Evolutionary conservation across 179 eudicot species (phyloP).

Genomic region (Pouteria campechiana): DNA sequence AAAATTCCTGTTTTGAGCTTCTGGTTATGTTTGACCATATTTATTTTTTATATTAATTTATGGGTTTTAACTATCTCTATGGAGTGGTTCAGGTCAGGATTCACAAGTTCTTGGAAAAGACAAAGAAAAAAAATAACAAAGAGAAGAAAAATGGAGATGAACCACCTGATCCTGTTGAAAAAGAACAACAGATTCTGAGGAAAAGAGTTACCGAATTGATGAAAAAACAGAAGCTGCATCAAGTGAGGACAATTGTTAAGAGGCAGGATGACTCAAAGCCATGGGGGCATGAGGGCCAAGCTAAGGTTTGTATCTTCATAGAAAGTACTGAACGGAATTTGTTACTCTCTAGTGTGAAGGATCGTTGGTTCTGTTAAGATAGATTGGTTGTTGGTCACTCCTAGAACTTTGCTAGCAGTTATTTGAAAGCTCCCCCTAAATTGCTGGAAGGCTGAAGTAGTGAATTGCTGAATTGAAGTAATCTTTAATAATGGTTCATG

Average conservation of each 20-base stretch:
- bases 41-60: too few relatives aligned
- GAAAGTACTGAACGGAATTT: too few relatives aligned
- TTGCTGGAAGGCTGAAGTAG: too few relatives aligned
- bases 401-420: too few relatives aligned
- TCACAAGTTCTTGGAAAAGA: slow-evolving; percentile 54
- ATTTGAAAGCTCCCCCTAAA: too few relatives aligned
- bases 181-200: slow-evolving; percentile 37
- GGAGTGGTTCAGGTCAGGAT: slow-evolving; percentile 58
- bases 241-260: slow-evolving; percentile 47
- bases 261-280: slow-evolving; percentile 41
- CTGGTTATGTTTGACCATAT: too few relatives aligned
- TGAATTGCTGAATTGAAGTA: neutral
- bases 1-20: too few relatives aligned
- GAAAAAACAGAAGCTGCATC: slow-evolving; percentile 69
- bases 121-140: slow-evolving; percentile 42
- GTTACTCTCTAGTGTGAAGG: too few relatives aligned
- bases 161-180: slow-evolving; percentile 11
- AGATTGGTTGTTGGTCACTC: too few relatives aligned
- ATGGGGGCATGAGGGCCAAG: slow-evolving; percentile 72
- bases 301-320: slow-evolving; percentile 47
- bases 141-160: slow-evolving; percentile 23
- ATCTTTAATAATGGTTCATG: neutral
- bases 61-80: too few relatives aligned
- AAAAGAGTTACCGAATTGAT: slow-evolving; percentile 53
- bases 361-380: too few relatives aligned